Percentiles rank a stretch among this genome's conserved stretches.
These are phyloP conservation scores for Crithidia fasciculata DNA, from an alignment of 208 protist species.

Conservation along the genomic window DNA sequence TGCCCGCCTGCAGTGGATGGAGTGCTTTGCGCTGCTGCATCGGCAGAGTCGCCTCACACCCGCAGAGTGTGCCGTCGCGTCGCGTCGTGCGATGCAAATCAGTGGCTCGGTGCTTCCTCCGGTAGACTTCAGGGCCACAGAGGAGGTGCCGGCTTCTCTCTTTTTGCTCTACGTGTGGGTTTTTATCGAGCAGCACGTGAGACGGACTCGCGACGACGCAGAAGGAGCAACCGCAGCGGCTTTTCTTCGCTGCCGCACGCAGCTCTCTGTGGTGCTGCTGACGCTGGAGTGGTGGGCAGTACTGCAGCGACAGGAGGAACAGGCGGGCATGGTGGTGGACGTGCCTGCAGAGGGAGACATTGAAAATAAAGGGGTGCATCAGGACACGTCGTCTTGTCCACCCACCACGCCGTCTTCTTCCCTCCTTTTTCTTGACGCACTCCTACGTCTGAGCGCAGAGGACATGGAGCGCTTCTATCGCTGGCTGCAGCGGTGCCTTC, in stretches of 20 bases:
- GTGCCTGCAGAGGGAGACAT: background rate
- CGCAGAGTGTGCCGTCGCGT: slow-evolving; percentile 15
- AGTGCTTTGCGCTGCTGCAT: slow-evolving; percentile 43
- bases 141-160: slow-evolving; percentile 21
- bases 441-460: slow-evolving; percentile 5
- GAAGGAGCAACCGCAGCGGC: background rate
- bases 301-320: slow-evolving; percentile 12
- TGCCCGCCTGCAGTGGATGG: slow-evolving; percentile 30
- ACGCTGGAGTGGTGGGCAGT: slow-evolving; percentile 21
- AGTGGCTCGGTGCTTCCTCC: slow-evolving; percentile 11
- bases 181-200: slow-evolving; percentile 46
- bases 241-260: slow-evolving; percentile 12
- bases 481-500: slow-evolving; percentile 12
- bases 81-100: slow-evolving; percentile 19
- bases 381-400: background rate
- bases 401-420: background rate
- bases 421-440: background rate
- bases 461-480: slow-evolving; percentile 12
- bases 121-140: slow-evolving; percentile 23
- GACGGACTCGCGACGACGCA: background rate
- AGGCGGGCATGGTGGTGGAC: background rate
- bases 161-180: slow-evolving; percentile 30
- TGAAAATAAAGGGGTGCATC: background rate
- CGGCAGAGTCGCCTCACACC: slow-evolving; percentile 38
- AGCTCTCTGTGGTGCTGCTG: slow-evolving; percentile 30